phyloP scores from a whole-genome alignment of 345 rosid species.

The Clausena lansium region DNA sequence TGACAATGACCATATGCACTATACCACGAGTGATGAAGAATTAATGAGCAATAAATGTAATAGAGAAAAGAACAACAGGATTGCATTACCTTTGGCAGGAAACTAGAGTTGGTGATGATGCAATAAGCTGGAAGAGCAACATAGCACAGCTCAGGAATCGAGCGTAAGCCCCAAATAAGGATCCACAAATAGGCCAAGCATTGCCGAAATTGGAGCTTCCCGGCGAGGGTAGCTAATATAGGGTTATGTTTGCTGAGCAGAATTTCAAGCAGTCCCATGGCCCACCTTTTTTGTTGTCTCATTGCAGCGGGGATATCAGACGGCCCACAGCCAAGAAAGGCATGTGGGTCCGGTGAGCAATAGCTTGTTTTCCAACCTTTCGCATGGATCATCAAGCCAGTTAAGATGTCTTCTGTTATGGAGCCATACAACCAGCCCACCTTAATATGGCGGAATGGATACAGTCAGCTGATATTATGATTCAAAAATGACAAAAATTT shows the following conservation, averaged over 20 bases:
- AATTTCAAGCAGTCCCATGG: constrained; percentile 55
- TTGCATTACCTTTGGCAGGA: constrained; percentile 57
- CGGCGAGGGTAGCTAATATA: constrained; percentile 18
- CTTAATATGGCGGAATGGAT: constrained; percentile 16
- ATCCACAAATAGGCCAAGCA: constrained; percentile 34
- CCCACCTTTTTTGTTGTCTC: constrained; percentile 66
- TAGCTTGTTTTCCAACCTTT: constrained; percentile 51
- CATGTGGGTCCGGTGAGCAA: constrained; percentile 36
- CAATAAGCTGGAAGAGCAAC: constrained; percentile 58
- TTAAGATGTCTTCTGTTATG: constrained; percentile 47
- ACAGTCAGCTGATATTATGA: not conserved
- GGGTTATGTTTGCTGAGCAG: constrained; percentile 42
- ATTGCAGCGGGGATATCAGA: constrained; percentile 32
- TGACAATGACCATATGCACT: too few species aligned
- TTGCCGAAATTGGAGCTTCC: constrained; percentile 47
- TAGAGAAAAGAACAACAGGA: not conserved
- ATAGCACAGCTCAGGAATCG: constrained; percentile 62
- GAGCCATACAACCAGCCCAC: constrained; percentile 73
- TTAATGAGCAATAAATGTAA: too few species aligned
- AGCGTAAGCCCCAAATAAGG: constrained; percentile 36
- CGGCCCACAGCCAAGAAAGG: constrained; percentile 62
- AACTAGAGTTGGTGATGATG: constrained; percentile 48
- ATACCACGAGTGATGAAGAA: too few species aligned
- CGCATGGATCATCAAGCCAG: constrained; percentile 48
- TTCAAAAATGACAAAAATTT: not conserved